phyloP scores from a whole-genome alignment of 805 yeast genomes.

The Candida tibetensis region DNA sequence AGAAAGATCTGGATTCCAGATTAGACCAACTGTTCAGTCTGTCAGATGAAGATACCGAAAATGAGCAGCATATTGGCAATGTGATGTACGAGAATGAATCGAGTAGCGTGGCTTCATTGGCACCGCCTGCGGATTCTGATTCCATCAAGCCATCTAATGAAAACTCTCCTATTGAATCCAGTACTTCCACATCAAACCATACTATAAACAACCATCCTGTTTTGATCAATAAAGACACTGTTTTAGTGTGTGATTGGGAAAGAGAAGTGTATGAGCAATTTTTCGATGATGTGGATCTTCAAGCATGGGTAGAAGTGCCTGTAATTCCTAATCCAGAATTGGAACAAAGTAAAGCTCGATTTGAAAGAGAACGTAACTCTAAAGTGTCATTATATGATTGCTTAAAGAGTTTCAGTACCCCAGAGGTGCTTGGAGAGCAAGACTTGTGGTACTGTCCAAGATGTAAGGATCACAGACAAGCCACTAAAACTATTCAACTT shows the following conservation, averaged over 20 bases:
- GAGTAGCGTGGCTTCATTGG: slow-evolving; percentile 7
- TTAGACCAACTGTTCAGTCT: slow-evolving; percentile 13
- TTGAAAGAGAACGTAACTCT: slow-evolving; percentile 44
- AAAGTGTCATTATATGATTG: slow-evolving; percentile 63
- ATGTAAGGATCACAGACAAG: slow-evolving; percentile 86
- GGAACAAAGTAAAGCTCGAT: slow-evolving; percentile 41
- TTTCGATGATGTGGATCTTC: slow-evolving; percentile 49
- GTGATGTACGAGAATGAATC: slow-evolving; percentile 11
- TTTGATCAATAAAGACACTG: slow-evolving; percentile 20
- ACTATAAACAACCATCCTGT: slow-evolving; percentile 15
- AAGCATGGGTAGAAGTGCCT: slow-evolving; percentile 51
- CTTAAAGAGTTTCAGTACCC: slow-evolving; percentile 65
- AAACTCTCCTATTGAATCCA: slow-evolving; percentile 15
- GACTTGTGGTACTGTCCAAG: slow-evolving; percentile 93
- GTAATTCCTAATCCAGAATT: slow-evolving; percentile 52
- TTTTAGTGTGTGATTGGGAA: slow-evolving; percentile 67
- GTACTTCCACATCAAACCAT: not conserved
- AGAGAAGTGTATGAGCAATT: slow-evolving; percentile 45
- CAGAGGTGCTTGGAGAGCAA: slow-evolving; percentile 82
- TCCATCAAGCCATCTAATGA: slow-evolving; percentile 19
- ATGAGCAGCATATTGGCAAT: slow-evolving; percentile 20
- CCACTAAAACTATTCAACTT: slow-evolving; percentile 83
- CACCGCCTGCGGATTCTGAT: slow-evolving; percentile 18
- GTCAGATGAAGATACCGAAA: slow-evolving; percentile 30
- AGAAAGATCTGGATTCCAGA: not conserved